Conservation (phyloP, 371 early-diverging fungal genomes). For the Syncephalastrum contaminatum region DNA sequence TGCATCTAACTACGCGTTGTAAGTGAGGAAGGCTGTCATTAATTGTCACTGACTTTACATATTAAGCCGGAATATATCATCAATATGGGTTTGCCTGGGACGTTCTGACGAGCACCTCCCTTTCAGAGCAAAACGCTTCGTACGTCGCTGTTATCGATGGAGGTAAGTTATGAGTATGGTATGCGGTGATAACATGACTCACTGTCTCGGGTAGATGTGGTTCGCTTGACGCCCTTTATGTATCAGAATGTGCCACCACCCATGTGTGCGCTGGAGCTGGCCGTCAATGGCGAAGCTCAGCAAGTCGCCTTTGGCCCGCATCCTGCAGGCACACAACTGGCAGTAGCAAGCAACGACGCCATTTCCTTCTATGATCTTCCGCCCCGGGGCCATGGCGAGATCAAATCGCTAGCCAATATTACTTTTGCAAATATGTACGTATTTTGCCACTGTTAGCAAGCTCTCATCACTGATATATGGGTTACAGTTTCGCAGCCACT, state of each 20-base stretch:
- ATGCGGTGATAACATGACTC: background rate
- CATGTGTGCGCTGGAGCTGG: constrained; percentile 64
- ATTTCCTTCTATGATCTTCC: constrained; percentile 50
- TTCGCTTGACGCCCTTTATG: constrained; percentile 85
- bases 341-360: constrained; percentile 57
- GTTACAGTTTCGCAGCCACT: background rate
- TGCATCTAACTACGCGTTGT: constrained; percentile 54
- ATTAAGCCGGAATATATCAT: constrained; percentile 52
- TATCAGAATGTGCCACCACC: constrained; percentile 94
- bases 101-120: constrained; percentile 53
- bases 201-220: constrained; percentile 18
- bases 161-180: constrained; percentile 5
- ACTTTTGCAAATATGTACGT: constrained; percentile 11
- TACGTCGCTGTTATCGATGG: constrained; percentile 85
- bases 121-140: constrained; percentile 54
- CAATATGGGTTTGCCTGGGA: constrained; percentile 57
- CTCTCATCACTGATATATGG: background rate
- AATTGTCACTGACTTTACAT: background rate
- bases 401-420: constrained; percentile 13
- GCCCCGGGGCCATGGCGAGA: constrained; percentile 28
- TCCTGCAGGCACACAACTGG: constrained; percentile 67
- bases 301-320: constrained; percentile 65
- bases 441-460: background rate
- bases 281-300: constrained; percentile 45
- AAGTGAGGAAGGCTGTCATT: constrained; percentile 2